These are phyloP conservation scores for Pichia nanzhaoensis DNA, from an alignment of 805 yeast genomes.

Conservation along the genomic window DNA sequence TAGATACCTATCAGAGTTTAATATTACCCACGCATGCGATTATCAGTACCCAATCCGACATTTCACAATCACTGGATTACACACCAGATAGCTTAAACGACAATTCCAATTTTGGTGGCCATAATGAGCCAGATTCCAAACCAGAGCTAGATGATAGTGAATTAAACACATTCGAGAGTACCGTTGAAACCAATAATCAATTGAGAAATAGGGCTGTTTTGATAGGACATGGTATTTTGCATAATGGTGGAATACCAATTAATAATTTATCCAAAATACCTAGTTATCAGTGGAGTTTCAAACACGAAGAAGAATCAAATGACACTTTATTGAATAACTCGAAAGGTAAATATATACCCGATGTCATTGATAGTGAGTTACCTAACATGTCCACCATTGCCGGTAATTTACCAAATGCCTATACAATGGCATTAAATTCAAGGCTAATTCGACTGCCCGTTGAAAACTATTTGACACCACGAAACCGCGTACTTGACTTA, in stretches of 20 bases:
- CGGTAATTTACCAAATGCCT: slow-evolving; percentile 17
- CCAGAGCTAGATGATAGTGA: not conserved
- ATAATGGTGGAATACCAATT: slow-evolving; percentile 30
- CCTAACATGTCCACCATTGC: slow-evolving; percentile 21
- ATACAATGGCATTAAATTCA: slow-evolving; percentile 24
- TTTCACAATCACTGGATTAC: not conserved
- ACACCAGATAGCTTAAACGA: not conserved
- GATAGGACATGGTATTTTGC: slow-evolving; percentile 31
- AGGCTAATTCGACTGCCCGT: slow-evolving; percentile 26
- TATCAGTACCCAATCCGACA: not conserved
- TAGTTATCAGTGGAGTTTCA: slow-evolving; percentile 29
- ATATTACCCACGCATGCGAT: slow-evolving; percentile 19
- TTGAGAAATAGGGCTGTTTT: slow-evolving; percentile 13
- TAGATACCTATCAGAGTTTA: slow-evolving; percentile 20
- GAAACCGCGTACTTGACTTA: not conserved
- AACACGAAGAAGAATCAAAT: slow-evolving; percentile 24
- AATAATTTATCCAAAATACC: slow-evolving; percentile 29
- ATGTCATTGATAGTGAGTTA: slow-evolving; percentile 20
- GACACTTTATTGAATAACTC: not conserved
- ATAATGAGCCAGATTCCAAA: not conserved
- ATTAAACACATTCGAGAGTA: not conserved
- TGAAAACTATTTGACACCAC: slow-evolving; percentile 3
- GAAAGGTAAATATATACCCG: slow-evolving; percentile 19
- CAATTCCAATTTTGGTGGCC: too few relatives aligned
- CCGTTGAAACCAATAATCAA: not conserved